Percentiles rank a stretch among this genome's conserved stretches.
These are phyloP conservation scores for Phaeomoniella chlamydospora DNA, from an alignment of 2,329 filamentous ascomycete genomes.

Conservation along the genomic window DNA sequence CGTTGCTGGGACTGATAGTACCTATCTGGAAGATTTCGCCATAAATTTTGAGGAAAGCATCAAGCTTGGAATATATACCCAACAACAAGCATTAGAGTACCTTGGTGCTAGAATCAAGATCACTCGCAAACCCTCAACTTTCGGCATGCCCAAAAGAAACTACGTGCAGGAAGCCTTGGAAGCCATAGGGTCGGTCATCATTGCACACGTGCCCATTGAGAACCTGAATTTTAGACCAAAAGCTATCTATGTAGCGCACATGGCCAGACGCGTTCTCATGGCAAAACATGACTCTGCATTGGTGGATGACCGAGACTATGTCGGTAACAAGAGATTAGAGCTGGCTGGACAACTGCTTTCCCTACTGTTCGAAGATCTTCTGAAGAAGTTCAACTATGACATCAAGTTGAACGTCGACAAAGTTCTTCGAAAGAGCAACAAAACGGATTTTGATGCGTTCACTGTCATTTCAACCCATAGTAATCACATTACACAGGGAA, in stretches of 20 bases:
- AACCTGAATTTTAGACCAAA: slow-evolving; percentile 95
- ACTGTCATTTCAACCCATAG: slow-evolving; percentile 73
- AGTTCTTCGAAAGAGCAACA: slow-evolving; percentile 82
- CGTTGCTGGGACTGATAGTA: slow-evolving; percentile 71
- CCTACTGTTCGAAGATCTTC: slow-evolving; percentile 89
- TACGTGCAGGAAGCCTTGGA: slow-evolving; percentile 86
- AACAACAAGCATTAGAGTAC: slow-evolving; percentile 90
- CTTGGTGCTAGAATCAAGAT: slow-evolving; percentile 80
- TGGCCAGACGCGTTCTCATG: slow-evolving; percentile 94
- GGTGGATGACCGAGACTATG: slow-evolving; percentile 93
- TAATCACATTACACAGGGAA: slow-evolving; percentile 76
- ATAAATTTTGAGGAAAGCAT: slow-evolving; percentile 90
- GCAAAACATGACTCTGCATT: slow-evolving; percentile 77
- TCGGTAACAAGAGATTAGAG: slow-evolving; percentile 93
- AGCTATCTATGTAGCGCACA: slow-evolving; percentile 88
- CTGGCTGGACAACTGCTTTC: slow-evolving; percentile 88
- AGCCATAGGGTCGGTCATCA: slow-evolving; percentile 79
- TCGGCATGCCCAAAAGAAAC: slow-evolving; percentile 51
- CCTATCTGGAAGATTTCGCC: slow-evolving; percentile 87
- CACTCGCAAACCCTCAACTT: slow-evolving; percentile 49
- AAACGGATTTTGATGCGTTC: slow-evolving; percentile 75
- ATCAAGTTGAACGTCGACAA: slow-evolving; percentile 94
- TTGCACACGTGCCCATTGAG: slow-evolving; percentile 85
- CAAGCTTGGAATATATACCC: slow-evolving; percentile 72
- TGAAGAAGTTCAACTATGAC: slow-evolving; percentile 84